Conservation (phyloP, 148 eudicot species). For the Spergularia bocconei region DNA sequence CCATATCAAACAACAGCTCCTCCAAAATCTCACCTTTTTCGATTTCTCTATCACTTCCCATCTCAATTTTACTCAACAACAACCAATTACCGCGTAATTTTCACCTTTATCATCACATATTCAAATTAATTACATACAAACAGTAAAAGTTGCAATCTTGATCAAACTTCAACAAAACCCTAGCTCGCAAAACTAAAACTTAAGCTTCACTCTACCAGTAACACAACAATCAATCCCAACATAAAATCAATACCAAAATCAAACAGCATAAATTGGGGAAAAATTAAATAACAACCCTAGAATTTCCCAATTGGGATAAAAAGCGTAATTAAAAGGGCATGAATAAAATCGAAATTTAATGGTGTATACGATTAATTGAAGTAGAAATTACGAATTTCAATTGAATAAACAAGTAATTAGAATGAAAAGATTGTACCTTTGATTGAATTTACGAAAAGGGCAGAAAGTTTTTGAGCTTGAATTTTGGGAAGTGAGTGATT, state of each 20-base stretch:
- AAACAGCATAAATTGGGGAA: not conserved
- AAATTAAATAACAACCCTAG: not conserved
- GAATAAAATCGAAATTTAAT: not conserved
- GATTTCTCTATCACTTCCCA: not conserved
- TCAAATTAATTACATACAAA: not conserved
- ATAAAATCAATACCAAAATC: not conserved
- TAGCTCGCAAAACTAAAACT: not conserved
- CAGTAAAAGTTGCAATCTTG: not conserved
- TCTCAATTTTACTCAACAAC: not conserved
- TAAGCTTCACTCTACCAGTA: not conserved
- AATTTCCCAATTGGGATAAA: not conserved
- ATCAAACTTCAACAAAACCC: conserved; percentile 14
- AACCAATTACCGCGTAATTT: not conserved
- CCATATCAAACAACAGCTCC: not conserved
- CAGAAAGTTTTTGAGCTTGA: not conserved
- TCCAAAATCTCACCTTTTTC: not conserved
- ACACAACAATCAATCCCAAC: not conserved
- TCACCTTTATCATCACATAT: not conserved
- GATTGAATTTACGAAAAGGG: not conserved
- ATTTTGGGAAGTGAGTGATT: no score
- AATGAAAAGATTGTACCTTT: conserved; percentile 5
- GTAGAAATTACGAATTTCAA: not conserved
- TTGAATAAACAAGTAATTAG: not conserved
- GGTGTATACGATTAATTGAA: not conserved
- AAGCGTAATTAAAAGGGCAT: not conserved